Conservation (phyloP, 179 eudicot genomes). For the Camellia oleifera region DNA sequence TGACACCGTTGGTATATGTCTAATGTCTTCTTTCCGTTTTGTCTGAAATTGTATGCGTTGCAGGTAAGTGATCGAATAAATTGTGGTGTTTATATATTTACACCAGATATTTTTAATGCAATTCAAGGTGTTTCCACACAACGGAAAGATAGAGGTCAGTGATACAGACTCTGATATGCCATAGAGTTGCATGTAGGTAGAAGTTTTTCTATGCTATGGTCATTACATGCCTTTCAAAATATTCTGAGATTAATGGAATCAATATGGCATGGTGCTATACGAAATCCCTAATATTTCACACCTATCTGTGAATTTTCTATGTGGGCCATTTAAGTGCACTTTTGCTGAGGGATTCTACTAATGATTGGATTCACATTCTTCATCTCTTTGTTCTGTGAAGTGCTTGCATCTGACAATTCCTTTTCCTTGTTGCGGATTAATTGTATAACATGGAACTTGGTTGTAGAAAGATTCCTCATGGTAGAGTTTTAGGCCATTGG, state of each 20-base stretch:
- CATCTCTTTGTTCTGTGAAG: background rate
- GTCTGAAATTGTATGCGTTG: slow-evolving; percentile 11
- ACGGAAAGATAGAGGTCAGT: slow-evolving; percentile 72
- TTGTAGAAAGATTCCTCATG: background rate
- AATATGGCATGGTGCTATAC: background rate
- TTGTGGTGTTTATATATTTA: slow-evolving; percentile 85
- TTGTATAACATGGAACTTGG: background rate
- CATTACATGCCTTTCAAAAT: background rate
- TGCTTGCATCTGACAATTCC: background rate
- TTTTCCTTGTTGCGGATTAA: background rate
- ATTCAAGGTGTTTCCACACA: slow-evolving; percentile 56
- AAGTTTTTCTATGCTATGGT: background rate
- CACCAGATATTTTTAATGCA: slow-evolving; percentile 73
- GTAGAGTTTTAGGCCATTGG: background rate
- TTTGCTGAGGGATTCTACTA: background rate
- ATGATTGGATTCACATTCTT: background rate
- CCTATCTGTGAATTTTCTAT: background rate
- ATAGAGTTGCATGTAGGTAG: background rate
- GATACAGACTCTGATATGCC: background rate
- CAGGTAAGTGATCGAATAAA: slow-evolving; percentile 94
- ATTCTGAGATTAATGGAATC: background rate
- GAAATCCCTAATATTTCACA: background rate
- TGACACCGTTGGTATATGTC: background rate
- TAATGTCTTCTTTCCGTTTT: background rate
- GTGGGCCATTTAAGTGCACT: background rate